Percentiles rank a stretch among this genome's conserved stretches.
Conservation (phyloP, 768 basidiomycete genomes). For the Polyporus arcularius region DNA sequence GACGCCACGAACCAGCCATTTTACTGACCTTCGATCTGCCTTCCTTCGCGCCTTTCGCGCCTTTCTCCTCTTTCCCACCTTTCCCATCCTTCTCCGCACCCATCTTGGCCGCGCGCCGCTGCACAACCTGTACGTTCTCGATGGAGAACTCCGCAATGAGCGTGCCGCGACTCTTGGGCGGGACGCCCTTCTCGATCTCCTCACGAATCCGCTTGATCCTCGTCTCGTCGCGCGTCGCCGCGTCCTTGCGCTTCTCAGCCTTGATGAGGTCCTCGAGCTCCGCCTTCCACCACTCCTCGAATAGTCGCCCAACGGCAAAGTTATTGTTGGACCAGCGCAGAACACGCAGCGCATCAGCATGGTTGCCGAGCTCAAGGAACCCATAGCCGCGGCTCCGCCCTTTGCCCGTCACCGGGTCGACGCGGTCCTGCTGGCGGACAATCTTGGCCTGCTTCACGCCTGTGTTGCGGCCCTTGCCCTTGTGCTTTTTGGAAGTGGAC, state of each 20-base stretch:
- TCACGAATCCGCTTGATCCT: slow-evolving; percentile 61
- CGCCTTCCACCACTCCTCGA: slow-evolving; percentile 84
- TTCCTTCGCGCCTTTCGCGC: neutral
- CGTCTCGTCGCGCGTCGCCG: slow-evolving; percentile 49
- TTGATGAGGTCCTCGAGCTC: slow-evolving; percentile 65
- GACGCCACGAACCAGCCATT: neutral
- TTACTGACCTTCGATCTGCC: neutral
- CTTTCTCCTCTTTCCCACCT: slow-evolving; percentile 1
- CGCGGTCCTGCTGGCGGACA: slow-evolving; percentile 84
- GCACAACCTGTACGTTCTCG: slow-evolving; percentile 90
- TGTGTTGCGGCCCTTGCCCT: slow-evolving; percentile 36
- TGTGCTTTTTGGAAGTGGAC: neutral
- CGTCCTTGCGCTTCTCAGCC: slow-evolving; percentile 48
- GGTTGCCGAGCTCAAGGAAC: slow-evolving; percentile 86
- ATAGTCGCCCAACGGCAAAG: slow-evolving; percentile 57
- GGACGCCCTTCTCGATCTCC: slow-evolving; percentile 48
- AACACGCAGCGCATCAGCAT: slow-evolving; percentile 88
- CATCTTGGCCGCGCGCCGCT: slow-evolving; percentile 58
- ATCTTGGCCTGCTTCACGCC: slow-evolving; percentile 90
- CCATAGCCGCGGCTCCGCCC: slow-evolving; percentile 94
- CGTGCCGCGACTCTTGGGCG: slow-evolving; percentile 46
- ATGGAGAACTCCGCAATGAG: slow-evolving; percentile 96
- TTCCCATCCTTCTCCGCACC: neutral
- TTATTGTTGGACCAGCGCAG: slow-evolving; percentile 96
- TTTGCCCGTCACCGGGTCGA: slow-evolving; percentile 85